Evolutionary conservation across 805 yeast species (phyloP).

Genomic region (Debaryomyces tyrocola): DNA sequence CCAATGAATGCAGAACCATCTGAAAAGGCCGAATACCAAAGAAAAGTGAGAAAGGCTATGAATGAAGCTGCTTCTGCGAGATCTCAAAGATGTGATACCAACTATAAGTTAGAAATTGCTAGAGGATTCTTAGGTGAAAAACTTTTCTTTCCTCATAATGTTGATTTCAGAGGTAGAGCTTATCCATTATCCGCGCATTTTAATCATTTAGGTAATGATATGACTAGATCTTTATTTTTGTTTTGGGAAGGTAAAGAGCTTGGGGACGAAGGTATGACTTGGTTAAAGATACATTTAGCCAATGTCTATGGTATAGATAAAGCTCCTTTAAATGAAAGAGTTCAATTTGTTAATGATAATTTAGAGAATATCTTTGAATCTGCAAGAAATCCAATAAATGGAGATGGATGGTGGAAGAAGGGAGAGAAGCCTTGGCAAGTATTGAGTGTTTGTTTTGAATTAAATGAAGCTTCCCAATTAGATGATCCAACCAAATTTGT

Average conservation of each 20-base stretch:
- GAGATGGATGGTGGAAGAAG: constrained; percentile 62
- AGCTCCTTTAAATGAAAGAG: constrained; percentile 64
- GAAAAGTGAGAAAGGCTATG: constrained; percentile 54
- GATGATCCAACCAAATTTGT: constrained; percentile 64
- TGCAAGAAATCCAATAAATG: constrained; percentile 61
- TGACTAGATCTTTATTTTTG: constrained; percentile 66
- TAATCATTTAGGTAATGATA: constrained; percentile 77
- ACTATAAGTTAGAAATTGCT: constrained; percentile 93
- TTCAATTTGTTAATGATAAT: constrained; percentile 56
- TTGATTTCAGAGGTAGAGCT: constrained; percentile 84
- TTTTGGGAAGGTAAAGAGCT: constrained; percentile 77
- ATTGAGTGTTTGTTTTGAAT: constrained; percentile 66
- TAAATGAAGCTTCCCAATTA: constrained; percentile 58
- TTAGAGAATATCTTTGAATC: constrained; percentile 54
- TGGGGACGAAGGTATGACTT: constrained; percentile 62
- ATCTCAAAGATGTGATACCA: constrained; percentile 90
- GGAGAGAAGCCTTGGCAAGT: constrained; percentile 89
- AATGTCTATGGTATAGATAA: constrained; percentile 77
- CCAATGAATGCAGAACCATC: constrained; percentile 76
- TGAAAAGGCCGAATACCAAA: constrained; percentile 66
- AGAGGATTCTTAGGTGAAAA: constrained; percentile 80
- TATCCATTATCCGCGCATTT: constrained; percentile 80
- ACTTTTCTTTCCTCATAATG: constrained; percentile 75
- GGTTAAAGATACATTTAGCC: constrained; percentile 77
- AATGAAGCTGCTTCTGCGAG: constrained; percentile 66